A percentile compares a stretch with the other conserved stretches of the same genome.
These are phyloP conservation scores for Curvularia eragrostidis DNA, from an alignment of 2,329 filamentous ascomycete species.

Conservation along the genomic window DNA sequence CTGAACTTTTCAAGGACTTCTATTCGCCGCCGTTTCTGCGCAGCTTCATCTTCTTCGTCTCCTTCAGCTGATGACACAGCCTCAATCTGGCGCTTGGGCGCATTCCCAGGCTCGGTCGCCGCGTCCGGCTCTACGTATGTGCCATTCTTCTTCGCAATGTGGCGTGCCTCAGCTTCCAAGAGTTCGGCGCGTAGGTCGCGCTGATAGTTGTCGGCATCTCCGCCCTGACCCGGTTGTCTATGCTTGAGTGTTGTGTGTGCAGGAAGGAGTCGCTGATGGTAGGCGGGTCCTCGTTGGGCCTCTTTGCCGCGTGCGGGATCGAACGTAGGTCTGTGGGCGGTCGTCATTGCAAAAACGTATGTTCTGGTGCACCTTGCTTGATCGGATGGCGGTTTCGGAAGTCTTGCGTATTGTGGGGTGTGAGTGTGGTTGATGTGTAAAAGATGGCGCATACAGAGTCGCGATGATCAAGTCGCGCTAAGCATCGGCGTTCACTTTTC, in stretches of 20 bases:
- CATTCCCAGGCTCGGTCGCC: conserved; percentile 49
- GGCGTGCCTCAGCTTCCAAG: conserved; percentile 82
- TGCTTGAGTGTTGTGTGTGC: conserved; percentile 89
- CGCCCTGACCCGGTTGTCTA: conserved; percentile 86
- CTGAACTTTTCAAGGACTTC: conserved; percentile 82
- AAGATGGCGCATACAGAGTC: conserved; percentile 12
- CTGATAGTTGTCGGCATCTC: conserved; percentile 70
- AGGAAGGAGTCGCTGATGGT: conserved; percentile 93
- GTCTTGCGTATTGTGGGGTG: conserved; percentile 33
- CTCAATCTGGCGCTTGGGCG: conserved; percentile 71
- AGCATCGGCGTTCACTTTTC: conserved; percentile 24
- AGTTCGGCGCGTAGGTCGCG: conserved; percentile 91
- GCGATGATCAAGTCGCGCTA: conserved; percentile 24
- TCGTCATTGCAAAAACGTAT: conserved; percentile 51
- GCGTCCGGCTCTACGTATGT: conserved; percentile 59
- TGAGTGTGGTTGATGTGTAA: conserved; percentile 15
- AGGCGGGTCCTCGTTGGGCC: conserved; percentile 87
- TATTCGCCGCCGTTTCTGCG: conserved; percentile 78
- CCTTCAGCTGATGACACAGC: conserved; percentile 52
- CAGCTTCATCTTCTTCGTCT: conserved; percentile 69
- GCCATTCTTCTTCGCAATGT: conserved; percentile 85
- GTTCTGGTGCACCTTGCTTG: background rate
- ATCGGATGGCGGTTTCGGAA: conserved; percentile 34
- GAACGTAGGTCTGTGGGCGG: conserved; percentile 86
- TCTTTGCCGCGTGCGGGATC: conserved; percentile 97